Percentiles rank a stretch among this genome's conserved stretches.
Evolutionary conservation across 2,329 filamentous ascomycete species (phyloP).

Genomic region (Fusarium staphyleae): DNA sequence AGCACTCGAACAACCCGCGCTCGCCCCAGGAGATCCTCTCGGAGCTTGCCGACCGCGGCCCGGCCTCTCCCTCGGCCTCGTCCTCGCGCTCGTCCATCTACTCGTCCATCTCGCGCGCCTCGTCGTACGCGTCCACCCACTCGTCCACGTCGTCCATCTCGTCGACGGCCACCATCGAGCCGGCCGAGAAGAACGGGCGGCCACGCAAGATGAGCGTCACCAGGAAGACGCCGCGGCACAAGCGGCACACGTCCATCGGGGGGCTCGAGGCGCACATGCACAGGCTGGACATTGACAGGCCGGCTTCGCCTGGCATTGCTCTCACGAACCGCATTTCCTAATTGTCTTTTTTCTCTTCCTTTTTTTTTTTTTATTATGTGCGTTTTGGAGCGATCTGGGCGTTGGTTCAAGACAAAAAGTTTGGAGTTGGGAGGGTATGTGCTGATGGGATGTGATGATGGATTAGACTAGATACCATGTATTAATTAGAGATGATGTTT

Average conservation of each 20-base stretch:
- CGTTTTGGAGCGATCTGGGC: neutral
- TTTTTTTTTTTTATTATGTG: constrained; percentile 12
- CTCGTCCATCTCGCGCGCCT: constrained; percentile 41
- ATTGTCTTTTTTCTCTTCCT: neutral
- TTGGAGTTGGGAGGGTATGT: neutral
- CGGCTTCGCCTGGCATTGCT: constrained; percentile 40
- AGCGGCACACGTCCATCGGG: constrained; percentile 34
- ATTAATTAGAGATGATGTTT: neutral
- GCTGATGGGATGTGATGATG: neutral
- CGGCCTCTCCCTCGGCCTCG: constrained; percentile 16
- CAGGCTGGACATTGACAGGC: constrained; percentile 40
- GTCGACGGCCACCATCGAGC: constrained; percentile 24
- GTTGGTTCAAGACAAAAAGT: neutral
- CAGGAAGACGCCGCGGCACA: constrained; percentile 36
- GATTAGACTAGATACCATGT: neutral
- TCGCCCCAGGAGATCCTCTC: constrained; percentile 42
- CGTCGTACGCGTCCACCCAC: constrained; percentile 37
- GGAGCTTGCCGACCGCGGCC: constrained; percentile 36
- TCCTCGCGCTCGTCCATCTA: constrained; percentile 26
- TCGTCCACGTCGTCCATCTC: constrained; percentile 39
- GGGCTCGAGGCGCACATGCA: constrained; percentile 39
- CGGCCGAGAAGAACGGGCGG: constrained; percentile 35
- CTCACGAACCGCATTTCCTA: constrained; percentile 40
- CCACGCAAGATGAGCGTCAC: constrained; percentile 44
- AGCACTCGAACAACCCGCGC: constrained; percentile 33